phyloP scores from a whole-genome alignment of 2,329 filamentous ascomycete species.

The Plenodomus lindquistii region DNA sequence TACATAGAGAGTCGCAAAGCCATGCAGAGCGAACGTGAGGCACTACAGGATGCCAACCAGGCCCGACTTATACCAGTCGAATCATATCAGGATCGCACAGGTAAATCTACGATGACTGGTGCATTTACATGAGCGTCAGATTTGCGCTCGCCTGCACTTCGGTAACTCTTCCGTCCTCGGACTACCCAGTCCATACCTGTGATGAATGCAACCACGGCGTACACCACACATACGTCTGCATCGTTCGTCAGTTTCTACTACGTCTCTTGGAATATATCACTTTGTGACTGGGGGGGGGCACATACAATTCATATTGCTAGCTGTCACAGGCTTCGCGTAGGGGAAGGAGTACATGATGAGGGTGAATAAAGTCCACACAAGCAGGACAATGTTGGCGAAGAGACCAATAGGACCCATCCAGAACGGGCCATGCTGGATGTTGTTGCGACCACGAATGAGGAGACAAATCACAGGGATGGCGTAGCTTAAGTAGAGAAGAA shows the following conservation, averaged over 20 bases:
- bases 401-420: constrained; percentile 52
- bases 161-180: constrained; percentile 35
- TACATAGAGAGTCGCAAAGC: too few species aligned
- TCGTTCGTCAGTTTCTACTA: constrained; percentile 9
- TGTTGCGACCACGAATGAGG: constrained; percentile 50
- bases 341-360: constrained; percentile 52
- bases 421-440: constrained; percentile 51
- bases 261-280: too few species aligned
- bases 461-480: constrained; percentile 51
- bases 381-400: constrained; percentile 49
- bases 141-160: constrained; percentile 33
- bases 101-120: background rate
- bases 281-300: background rate
- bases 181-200: constrained; percentile 36
- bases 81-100: background rate
- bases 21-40: too few species aligned
- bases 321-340: constrained; percentile 32
- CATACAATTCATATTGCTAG: constrained; percentile 40
- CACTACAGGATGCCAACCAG: too few species aligned
- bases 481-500: constrained; percentile 46
- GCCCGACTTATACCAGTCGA: too few species aligned
- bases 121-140: constrained; percentile 7
- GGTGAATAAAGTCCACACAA: constrained; percentile 55
- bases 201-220: constrained; percentile 31
- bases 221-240: constrained; percentile 18